Evolutionary conservation across 139 green algal species (phyloP), one percentile per base, ranked within the genome.

Genomic region (Limnomonas spitsbergensis): DNA sequence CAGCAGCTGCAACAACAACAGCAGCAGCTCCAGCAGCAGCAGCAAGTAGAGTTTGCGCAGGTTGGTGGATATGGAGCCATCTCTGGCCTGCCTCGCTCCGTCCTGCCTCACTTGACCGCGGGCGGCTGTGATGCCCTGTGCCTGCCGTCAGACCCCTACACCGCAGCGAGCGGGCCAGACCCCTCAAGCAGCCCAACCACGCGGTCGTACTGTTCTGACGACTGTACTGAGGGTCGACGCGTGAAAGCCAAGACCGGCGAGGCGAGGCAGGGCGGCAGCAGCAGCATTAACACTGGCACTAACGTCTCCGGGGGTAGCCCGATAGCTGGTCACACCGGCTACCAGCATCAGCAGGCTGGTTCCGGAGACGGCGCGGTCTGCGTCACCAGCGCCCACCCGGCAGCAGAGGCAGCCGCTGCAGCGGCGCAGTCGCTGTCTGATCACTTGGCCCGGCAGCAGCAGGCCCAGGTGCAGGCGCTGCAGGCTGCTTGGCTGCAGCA

Each of bases 1-100:
- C 77, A 81, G 37, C 66, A 66, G 39, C 66, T 69, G 38, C 76
- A 75, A 32, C 37, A 75, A 40, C 75, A 75, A 38, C 61, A 76
- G 2, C 66, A 69, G 1, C 31, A n/a, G 67, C 56, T 36, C 20
- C 56, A 38, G 27, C 56, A 69, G 56, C 56, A 69, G 56, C 56
- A 69, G n/a, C 56, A 69, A 27, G 27, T 69, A 2, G 66, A 81
- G 7, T 32, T 75, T 6, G 7, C 9, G 42, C 42, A 54, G 42
- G 42, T n/a, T n/a, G n/a, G n/a, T n/a, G n/a, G n/a, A n/a, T n/a
- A n/a, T n/a, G n/a, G n/a, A n/a, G n/a, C n/a, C n/a, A n/a, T n/a
- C n/a, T n/a, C n/a, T n/a, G n/a, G n/a, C n/a, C n/a, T n/a, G n/a
- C n/a, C n/a, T n/a, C n/a, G n/a, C n/a, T n/a, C n/a, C n/a, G n/a